These are phyloP conservation scores for Lentinula edodes DNA, from an alignment of 768 basidiomycete species.

Conservation along the genomic window DNA sequence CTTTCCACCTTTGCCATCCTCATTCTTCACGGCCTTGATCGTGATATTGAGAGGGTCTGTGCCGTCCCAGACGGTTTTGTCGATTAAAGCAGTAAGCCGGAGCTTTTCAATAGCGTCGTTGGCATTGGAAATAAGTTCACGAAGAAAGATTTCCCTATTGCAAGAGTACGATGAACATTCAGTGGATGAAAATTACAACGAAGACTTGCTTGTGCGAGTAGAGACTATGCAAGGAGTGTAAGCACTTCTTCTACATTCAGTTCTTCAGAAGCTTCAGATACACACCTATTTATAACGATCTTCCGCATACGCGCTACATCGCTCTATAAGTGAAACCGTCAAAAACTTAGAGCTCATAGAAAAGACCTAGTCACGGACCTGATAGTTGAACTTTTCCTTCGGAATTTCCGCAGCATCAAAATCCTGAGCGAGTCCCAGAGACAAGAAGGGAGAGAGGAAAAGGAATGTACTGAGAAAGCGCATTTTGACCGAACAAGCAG, in stretches of 20 bases:
- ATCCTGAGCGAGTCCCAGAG: slow-evolving; percentile 46
- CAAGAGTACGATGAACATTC: background rate
- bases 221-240: slow-evolving; percentile 40
- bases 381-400: slow-evolving; percentile 65
- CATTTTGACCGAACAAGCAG: slow-evolving; percentile 34
- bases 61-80: slow-evolving; percentile 66
- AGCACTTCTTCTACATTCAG: slow-evolving; percentile 3
- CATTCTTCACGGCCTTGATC: slow-evolving; percentile 67
- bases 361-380: slow-evolving; percentile 36
- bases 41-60: slow-evolving; percentile 82
- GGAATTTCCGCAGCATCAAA: slow-evolving; percentile 25
- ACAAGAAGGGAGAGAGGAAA: slow-evolving; percentile 37
- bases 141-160: slow-evolving; percentile 73
- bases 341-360: background rate
- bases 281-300: slow-evolving; percentile 84
- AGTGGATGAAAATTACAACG: background rate
- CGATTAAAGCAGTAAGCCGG: slow-evolving; percentile 76
- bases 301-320: slow-evolving; percentile 90
- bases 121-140: slow-evolving; percentile 89
- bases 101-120: slow-evolving; percentile 97
- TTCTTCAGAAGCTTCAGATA: background rate
- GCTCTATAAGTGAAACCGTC: slow-evolving; percentile 45
- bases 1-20: slow-evolving; percentile 63
- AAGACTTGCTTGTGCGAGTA: slow-evolving; percentile 69
- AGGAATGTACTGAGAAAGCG: slow-evolving; percentile 50